Percentiles rank a stretch among this genome's conserved stretches.
phyloP scores from a whole-genome alignment of 768 basidiomycete genomes.

The Kwoniella sp. region DNA sequence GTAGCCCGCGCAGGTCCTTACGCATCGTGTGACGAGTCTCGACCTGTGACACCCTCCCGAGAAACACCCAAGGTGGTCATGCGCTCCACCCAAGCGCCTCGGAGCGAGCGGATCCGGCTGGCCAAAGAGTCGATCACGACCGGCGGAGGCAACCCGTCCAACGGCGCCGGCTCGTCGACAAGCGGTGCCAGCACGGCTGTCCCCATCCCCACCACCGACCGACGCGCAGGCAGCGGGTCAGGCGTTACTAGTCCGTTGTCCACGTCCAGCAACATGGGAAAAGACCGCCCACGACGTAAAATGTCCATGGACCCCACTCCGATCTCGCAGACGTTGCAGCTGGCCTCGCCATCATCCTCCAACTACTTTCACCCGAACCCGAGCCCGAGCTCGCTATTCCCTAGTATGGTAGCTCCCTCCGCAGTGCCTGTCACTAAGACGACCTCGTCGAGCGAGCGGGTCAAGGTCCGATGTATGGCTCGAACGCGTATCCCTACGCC shows the following conservation, averaged over 20 bases:
- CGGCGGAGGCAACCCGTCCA: no score
- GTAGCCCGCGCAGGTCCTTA: constrained; percentile 44
- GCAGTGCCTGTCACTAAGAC: not conserved
- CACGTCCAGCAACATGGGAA: no score
- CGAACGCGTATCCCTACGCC: constrained; percentile 96
- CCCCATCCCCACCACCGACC: no score
- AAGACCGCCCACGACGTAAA: constrained; percentile 23
- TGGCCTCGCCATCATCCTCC: constrained; percentile 20
- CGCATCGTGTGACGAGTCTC: constrained; percentile 44
- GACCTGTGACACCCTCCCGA: constrained; percentile 23
- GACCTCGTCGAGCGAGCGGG: no score
- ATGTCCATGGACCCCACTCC: constrained; percentile 46
- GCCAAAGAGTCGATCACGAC: no score
- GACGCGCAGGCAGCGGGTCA: no score
- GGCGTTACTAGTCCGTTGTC: no score
- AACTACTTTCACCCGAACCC: constrained; percentile 18
- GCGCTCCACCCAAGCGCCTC: constrained; percentile 40
- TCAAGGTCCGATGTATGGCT: constrained; percentile 89
- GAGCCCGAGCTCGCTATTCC: no score
- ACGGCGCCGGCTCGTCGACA: not conserved
- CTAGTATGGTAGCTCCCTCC: not conserved
- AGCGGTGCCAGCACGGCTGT: constrained; percentile 1
- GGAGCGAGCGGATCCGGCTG: constrained; percentile 35
- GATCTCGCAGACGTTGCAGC: constrained; percentile 33
- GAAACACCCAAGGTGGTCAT: constrained; percentile 20